These are phyloP conservation scores for Cercospora sp. DNA, from an alignment of 2,329 filamentous ascomycete genomes.

Conservation along the genomic window DNA sequence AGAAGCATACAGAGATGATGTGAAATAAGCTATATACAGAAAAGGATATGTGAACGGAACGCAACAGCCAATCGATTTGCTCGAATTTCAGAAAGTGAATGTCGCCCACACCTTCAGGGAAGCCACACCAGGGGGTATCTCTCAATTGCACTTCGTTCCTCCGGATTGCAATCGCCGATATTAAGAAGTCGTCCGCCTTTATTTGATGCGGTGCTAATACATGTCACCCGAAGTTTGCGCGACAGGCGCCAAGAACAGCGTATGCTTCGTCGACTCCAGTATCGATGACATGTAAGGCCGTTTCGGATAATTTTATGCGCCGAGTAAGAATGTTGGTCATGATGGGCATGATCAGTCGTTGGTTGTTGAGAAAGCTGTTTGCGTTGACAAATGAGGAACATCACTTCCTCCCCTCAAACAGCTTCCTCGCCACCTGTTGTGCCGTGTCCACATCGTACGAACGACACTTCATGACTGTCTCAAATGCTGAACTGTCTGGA, in stretches of 20 bases:
- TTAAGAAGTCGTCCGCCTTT: not conserved
- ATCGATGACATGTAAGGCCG: not conserved
- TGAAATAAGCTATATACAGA: not conserved
- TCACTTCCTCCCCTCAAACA: conserved; percentile 25
- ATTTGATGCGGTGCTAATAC: not conserved
- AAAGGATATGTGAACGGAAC: not conserved
- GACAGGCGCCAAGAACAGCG: not conserved
- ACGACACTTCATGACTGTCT: conserved; percentile 23
- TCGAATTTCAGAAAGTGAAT: not conserved
- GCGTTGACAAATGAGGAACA: no score
- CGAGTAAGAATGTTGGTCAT: not conserved
- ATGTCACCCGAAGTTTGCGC: not conserved
- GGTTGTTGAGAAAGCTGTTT: not conserved
- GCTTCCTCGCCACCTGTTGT: conserved; percentile 25
- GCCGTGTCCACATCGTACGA: conserved; percentile 23
- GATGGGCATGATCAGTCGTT: not conserved
- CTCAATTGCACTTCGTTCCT: not conserved
- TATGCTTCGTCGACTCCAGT: not conserved
- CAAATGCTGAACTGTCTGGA: conserved; percentile 24
- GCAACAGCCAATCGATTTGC: not conserved
- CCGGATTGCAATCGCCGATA: not conserved
- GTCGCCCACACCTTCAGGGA: not conserved
- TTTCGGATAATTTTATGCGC: not conserved
- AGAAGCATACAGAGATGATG: not conserved
- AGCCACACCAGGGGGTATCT: not conserved